Percentiles rank a stretch among this genome's conserved stretches.
Evolutionary conservation across 768 basidiomycete genomes (phyloP).

Genomic region (Cystoderma amianthinum): DNA sequence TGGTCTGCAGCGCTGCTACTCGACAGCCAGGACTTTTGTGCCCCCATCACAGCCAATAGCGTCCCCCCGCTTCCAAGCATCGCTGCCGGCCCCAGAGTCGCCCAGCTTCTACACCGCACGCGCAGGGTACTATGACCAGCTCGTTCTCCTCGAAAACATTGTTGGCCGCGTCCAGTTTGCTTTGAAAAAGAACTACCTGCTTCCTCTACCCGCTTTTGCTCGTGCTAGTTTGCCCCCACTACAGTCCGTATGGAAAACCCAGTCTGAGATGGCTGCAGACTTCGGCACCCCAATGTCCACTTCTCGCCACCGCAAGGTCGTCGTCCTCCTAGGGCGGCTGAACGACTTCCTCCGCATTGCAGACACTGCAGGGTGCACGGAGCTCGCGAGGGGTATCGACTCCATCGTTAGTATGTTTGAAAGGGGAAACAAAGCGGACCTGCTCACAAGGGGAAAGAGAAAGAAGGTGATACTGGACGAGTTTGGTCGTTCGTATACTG

Average conservation of each 20-base stretch:
- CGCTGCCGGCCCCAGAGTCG: conserved; percentile 40
- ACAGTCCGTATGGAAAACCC: conserved; percentile 63
- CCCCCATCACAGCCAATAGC: conserved; percentile 24
- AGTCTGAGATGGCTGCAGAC: conserved; percentile 47
- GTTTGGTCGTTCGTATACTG: conserved; percentile 78
- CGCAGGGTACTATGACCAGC: conserved; percentile 65
- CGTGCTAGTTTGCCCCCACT: conserved; percentile 50
- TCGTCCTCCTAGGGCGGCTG: conserved; percentile 57
- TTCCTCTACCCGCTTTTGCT: conserved; percentile 73
- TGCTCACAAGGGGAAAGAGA: conserved; percentile 40
- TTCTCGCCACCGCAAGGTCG: conserved; percentile 61
- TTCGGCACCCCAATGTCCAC: conserved; percentile 60
- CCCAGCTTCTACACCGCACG: conserved; percentile 84
- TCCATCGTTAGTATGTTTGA: conserved; percentile 59
- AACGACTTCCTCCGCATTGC: conserved; percentile 58
- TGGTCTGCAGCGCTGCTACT: too few relatives aligned
- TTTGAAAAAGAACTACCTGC: conserved; percentile 59
- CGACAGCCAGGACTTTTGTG: conserved; percentile 20
- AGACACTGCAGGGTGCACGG: conserved; percentile 45
- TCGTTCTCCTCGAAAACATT: conserved; percentile 60
- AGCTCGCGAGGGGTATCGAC: conserved; percentile 42
- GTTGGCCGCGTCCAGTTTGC: conserved; percentile 48
- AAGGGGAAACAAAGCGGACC: conserved; percentile 48
- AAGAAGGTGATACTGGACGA: conserved; percentile 61
- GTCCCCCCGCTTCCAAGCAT: conserved; percentile 1